phyloP scores from a whole-genome alignment of 2,329 filamentous ascomycete genomes.

The Cladophialophora psammophila region DNA sequence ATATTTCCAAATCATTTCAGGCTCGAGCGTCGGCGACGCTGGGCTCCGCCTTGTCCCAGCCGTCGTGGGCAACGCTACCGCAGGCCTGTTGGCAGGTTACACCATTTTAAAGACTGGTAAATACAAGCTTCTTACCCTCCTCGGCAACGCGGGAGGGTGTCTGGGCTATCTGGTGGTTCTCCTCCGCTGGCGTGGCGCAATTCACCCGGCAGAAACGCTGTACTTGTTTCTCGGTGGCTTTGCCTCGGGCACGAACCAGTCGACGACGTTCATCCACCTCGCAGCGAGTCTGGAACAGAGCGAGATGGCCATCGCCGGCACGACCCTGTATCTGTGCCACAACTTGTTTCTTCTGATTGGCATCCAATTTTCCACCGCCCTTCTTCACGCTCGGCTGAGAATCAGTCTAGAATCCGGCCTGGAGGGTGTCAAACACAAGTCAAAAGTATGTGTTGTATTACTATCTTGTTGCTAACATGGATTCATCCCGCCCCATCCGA shows the following conservation, averaged over 20 bases:
- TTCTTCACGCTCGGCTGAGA: constrained; percentile 23
- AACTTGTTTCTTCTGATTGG: constrained; percentile 30
- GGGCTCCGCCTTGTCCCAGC: constrained; percentile 70
- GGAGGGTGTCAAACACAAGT: constrained; percentile 15
- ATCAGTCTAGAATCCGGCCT: neutral
- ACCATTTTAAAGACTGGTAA: constrained; percentile 66
- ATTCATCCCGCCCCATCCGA: no score
- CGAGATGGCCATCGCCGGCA: constrained; percentile 59
- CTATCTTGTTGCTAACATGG: neutral
- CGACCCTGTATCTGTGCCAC: constrained; percentile 54
- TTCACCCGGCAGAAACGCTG: constrained; percentile 62
- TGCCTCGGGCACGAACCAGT: constrained; percentile 57
- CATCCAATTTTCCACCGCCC: constrained; percentile 23
- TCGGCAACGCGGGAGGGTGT: constrained; percentile 60
- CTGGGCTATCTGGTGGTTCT: constrained; percentile 61
- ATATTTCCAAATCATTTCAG: constrained; percentile 71
- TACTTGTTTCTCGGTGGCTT: constrained; percentile 67
- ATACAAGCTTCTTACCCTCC: constrained; percentile 64
- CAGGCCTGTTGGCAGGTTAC: constrained; percentile 66
- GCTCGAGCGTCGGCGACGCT: constrained; percentile 65
- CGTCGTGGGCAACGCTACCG: constrained; percentile 70
- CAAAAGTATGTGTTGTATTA: neutral
- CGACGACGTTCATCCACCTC: constrained; percentile 59
- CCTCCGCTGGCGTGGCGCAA: constrained; percentile 66
- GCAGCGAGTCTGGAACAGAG: constrained; percentile 54